phyloP scores from a whole-genome alignment of 108 stramenopile genomes.

The Schizochytrium sp. region DNA sequence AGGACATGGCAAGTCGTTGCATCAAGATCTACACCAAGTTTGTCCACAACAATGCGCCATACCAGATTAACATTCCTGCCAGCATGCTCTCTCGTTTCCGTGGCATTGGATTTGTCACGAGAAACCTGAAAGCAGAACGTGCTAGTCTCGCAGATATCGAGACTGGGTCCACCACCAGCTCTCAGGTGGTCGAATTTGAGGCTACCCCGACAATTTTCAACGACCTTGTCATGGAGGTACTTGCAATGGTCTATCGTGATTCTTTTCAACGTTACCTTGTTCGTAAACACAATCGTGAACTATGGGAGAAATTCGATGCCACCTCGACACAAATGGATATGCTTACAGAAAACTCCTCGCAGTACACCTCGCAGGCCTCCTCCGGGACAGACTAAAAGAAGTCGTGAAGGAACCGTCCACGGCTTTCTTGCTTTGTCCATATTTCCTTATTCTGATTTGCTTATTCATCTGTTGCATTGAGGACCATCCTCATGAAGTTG shows the following conservation, averaged over 20 bases:
- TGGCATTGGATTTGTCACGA: background rate
- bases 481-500: no score
- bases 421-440: no score
- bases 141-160: background rate
- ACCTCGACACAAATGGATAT: background rate
- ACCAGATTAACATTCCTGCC: constrained; percentile 38
- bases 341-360: background rate
- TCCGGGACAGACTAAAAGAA: no score
- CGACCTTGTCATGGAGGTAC: constrained; percentile 22
- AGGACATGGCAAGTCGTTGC: background rate
- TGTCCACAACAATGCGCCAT: background rate
- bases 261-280: constrained; percentile 11
- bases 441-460: no score
- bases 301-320: constrained; percentile 32
- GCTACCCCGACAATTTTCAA: background rate
- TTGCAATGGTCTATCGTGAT: constrained; percentile 45
- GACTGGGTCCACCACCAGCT: constrained; percentile 34
- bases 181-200: constrained; percentile 14
- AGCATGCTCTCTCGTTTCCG: constrained; percentile 15
- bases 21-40: constrained; percentile 36
- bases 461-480: no score
- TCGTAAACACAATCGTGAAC: background rate
- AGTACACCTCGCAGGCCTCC: background rate
- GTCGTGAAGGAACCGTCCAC: no score
- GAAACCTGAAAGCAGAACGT: background rate